Conservation (phyloP, 2,329 filamentous ascomycete genomes). For the Lasiodiplodia gonubiensis region DNA sequence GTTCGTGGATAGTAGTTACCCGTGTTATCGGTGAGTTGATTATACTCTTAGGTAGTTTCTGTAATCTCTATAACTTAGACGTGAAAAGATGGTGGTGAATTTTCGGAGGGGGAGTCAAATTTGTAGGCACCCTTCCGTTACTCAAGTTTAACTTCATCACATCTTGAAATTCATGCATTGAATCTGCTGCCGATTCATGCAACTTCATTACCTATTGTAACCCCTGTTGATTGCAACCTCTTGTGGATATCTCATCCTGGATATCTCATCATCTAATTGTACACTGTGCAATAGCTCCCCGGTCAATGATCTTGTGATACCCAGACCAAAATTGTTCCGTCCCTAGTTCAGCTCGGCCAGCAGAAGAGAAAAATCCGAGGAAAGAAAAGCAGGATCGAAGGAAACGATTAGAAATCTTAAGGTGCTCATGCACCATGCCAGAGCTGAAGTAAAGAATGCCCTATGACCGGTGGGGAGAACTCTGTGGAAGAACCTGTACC, state of each 20-base stretch:
- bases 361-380: background rate
- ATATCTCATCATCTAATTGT: background rate
- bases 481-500: background rate
- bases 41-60: too few relatives aligned
- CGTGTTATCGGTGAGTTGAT: too few relatives aligned
- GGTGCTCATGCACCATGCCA: background rate
- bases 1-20: too few relatives aligned
- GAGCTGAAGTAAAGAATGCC: background rate
- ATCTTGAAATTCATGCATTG: background rate
- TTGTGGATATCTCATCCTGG: slow-evolving; percentile 10
- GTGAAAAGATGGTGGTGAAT: too few relatives aligned
- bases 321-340: background rate
- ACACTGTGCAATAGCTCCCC: background rate
- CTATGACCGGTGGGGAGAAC: background rate
- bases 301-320: background rate
- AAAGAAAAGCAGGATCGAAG: background rate
- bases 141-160: too few relatives aligned
- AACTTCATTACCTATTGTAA: background rate
- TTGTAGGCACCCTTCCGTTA: too few relatives aligned
- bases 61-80: too few relatives aligned
- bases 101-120: too few relatives aligned
- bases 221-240: background rate
- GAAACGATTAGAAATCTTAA: background rate
- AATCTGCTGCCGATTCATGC: background rate
- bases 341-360: background rate